Evolutionary conservation across 345 rosid genomes (phyloP), one percentile per base, ranked within the genome.

Genomic region (Lepidium africanum): DNA sequence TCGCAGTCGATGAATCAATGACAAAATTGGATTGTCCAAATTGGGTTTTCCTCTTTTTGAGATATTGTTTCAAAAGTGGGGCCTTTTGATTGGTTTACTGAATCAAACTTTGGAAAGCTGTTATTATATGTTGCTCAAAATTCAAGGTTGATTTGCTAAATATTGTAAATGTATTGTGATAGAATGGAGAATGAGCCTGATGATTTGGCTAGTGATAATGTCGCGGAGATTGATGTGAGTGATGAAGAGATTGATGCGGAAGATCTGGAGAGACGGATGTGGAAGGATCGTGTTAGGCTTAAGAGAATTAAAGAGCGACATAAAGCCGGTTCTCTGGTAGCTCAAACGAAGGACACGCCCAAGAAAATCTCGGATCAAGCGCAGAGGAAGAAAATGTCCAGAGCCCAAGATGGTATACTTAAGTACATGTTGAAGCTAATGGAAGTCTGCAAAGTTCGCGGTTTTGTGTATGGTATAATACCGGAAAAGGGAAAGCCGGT

Each of bases 361-460:
- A 95, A 87, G 87, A 92, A 83, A 63, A 57, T 82, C 9, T 76
- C 94, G 12, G 97, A 91, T 71, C 99, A 95, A 76, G 99, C 99
- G n/a, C 86, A 82, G 76, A 86, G 99, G 83, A 95, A 95, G 87
- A 95, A 95, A 70, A 95, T 95, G 99, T 87, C 99, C 0, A 83
- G 99, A 79, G 99, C 99, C 2, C 99, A 95, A 73, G 99, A 95
- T 53, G 99, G 99, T 52, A 95, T 95, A 59, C 96, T 95, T 35
- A 95, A 95, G 84, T 95, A 95, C 71, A 95, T 95, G 99, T 63
- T 95, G 86, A 95, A 95, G 82, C 75, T 95, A 13, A 89, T 95
- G 99, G 99, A 95, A 76, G 97, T 91, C 45, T 91, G 97, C 84
- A 86, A 95, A 77, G 99, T 89, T 1, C 93, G 96, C 0, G 99